Base-by-base conservation (phyloP, 2,329 filamentous ascomycete genomes). In the Colletotrichum plurivorum region DNA sequence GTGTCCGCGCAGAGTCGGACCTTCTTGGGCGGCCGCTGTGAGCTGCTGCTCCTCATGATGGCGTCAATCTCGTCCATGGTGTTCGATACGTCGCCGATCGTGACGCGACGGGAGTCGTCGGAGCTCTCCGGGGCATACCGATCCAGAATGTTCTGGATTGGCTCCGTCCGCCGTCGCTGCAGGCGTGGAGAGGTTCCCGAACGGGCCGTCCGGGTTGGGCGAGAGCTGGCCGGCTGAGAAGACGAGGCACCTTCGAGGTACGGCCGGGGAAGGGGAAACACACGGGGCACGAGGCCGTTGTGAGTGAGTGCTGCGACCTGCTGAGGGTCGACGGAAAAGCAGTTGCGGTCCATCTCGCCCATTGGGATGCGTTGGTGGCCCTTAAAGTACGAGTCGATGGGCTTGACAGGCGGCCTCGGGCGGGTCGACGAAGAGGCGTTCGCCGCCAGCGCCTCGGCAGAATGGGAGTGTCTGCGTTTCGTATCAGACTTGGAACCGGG, bases 271-370 rank as follows among this genome's bases (percentile, higher is more conserved):
- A 90, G 79, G 3, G 88, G 88, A 68, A 88, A 90, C 0, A 90
- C 87, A 1, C 88, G 83, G 2, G 88, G 85, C 5, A 84, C 84
- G 41, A 84, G 75, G 4, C 84, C 87, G 64, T 84, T 84, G 25
- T 83, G 79, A 0, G 86, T 87, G 63, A 87, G 78, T 62, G 79
- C 80, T n/a, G 84, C 80, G 68, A 87, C 78, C 69, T 83, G 80
- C 31, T 84, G 76, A 15, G 83, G 79, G 67, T 90, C 85, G 13
- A 88, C 81, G 15, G 83, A 79, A 73, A 90, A 90, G 75, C 87
- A 89, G 70, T 90, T 90, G 46, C 85, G 81, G 59, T 90, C 87
- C 88, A 90, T 90, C 73, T 88, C 87, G n/a, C 85, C 88, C 74
- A 90, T 84, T 0, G 88, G 86, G 66, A 89, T 85, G 2, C 88